Base-by-base conservation (phyloP, 2,329 filamentous ascomycete species). In the Bipolaris cookei region DNA sequence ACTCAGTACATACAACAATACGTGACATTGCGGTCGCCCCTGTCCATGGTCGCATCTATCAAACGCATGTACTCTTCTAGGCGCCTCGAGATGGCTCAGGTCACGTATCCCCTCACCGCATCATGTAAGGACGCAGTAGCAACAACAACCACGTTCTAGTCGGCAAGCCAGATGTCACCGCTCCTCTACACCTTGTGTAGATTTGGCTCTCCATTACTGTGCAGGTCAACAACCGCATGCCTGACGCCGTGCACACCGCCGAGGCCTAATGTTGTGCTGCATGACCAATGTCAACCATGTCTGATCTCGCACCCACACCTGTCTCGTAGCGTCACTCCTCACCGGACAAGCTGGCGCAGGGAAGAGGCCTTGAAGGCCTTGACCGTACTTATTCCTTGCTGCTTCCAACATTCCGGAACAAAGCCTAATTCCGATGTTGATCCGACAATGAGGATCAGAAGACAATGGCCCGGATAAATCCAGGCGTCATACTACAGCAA, bases 31-130 rank as follows among this genome's bases (percentile, higher is more conserved):
- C 25, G 25, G 25, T 10, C 8, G 25, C 25, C 25, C 25, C 10
- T 5, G 13, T 23, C 11, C n/a, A 32, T 30, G n/a, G 56, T 14
- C 35, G 42, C 54, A 48, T 39, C 52, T 43, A 10, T 23, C 42
- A 16, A n/a, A 38, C 14, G 43, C 48, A 46, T 23, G 20, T 41
- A 49, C 43, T 44, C 38, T 21, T 34, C 50, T 48, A 37, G 34
- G 38, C 20, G 34, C 38, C 52, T 46, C 30, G 28, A 37, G 8
- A 42, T 43, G 3, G 50, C 20, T 21, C 32, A n/a, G 23, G 30
- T 23, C 50, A 47, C 38, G 44, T 16, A 39, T 21, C 25, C 47
- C 21, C 44, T 48, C 54, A 57, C 50, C 49, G 49, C 50, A 57
- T 34, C 30, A 38, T 25, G 25, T 25, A 10, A 6, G 25, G 11